Evolutionary conservation across 352 stramenopile species (phyloP), one percentile per base, ranked within the genome.

Genomic region (Phytophthora aleatoria): DNA sequence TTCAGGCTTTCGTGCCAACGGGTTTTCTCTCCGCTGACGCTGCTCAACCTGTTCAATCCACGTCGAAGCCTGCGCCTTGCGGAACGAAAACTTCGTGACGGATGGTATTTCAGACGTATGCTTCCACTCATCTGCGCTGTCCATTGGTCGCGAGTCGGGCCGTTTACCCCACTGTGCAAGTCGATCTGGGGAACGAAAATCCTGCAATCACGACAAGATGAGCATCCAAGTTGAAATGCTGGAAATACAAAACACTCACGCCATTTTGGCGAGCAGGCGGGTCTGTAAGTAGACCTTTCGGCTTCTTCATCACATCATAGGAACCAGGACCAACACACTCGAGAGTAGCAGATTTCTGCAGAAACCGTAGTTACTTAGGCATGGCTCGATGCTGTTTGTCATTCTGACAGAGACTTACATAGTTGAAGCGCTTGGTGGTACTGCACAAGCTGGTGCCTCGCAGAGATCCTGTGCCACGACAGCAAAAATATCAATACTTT

Each of bases 1-100:
- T n/a, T 50, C 26, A 12, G 44, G 38, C 20, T 62, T 57, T 24
- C 52, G 56, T 7, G 79, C 73, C 30, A 79, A 50, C 20, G 79
- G 79, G 42, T 82, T 61, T 28, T 67, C 72, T 39, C 73, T 69
- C 3, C 63, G 71, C 35, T 87, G 76, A 0, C 68, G 77, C 39
- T 85, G 71, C 39, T 90, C 83, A 16, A 90, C 61, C 13, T 90
- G 73, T 43, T 90, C 82, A 65, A 91, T 92, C 84, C 82, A 92
- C n/a, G 82, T 83, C 1, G 63, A 66, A 47, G 71, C 61, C 0
- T 57, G 61, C 6, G 80, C 80, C 15, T 79, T 76, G 4, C 76
- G 82, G 56, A 92, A 91, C 1, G 71, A 87, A 56, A 80, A 87
- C 13, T 65, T 76, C 0, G 75, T 85, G 8, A 74, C 68, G 27